Conservation (phyloP, 345 rosid genomes). For the Camelina hispida region DNA sequence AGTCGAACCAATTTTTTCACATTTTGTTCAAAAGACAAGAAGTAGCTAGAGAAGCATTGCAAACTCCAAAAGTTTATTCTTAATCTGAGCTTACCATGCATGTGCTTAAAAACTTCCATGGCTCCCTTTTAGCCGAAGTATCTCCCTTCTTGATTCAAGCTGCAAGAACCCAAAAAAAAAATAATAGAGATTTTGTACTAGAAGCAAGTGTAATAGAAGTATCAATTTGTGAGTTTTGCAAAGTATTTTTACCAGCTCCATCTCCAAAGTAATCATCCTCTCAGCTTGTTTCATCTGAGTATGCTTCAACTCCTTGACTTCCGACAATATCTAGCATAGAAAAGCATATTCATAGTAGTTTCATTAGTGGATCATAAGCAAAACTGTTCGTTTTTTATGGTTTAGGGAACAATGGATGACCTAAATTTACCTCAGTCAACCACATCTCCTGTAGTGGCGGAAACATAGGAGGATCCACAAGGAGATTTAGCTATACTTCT, state of each 20-base stretch:
- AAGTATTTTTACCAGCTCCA: conserved; percentile 55
- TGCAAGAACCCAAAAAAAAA: conserved; percentile 39
- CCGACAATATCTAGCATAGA: conserved; percentile 46
- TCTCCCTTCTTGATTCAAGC: conserved; percentile 52
- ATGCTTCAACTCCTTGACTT: conserved; percentile 51
- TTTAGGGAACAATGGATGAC: background rate
- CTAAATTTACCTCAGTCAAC: conserved; percentile 45
- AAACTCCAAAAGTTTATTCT: conserved; percentile 16
- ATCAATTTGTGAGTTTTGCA: background rate
- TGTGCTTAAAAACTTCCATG: conserved; percentile 25
- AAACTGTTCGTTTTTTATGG: background rate
- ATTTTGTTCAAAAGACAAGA: conserved; percentile 9
- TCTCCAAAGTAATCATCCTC: conserved; percentile 50
- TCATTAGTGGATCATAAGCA: background rate
- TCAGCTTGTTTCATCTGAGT: conserved; percentile 50
- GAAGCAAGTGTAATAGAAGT: background rate
- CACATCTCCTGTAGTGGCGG: conserved; percentile 36
- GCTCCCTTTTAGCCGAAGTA: conserved; percentile 48
- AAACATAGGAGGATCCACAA: conserved; percentile 36
- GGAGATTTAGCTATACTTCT: conserved; percentile 32
- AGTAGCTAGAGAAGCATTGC: background rate
- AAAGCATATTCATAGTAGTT: background rate
- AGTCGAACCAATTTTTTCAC: background rate
- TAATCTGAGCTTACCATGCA: conserved; percentile 6
- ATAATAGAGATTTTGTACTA: background rate